Percentiles rank a stretch among this genome's conserved stretches.
Evolutionary conservation across 495 filamentous ascomycete genomes (phyloP).

Genomic region (Amphirosellinia nigrospora): DNA sequence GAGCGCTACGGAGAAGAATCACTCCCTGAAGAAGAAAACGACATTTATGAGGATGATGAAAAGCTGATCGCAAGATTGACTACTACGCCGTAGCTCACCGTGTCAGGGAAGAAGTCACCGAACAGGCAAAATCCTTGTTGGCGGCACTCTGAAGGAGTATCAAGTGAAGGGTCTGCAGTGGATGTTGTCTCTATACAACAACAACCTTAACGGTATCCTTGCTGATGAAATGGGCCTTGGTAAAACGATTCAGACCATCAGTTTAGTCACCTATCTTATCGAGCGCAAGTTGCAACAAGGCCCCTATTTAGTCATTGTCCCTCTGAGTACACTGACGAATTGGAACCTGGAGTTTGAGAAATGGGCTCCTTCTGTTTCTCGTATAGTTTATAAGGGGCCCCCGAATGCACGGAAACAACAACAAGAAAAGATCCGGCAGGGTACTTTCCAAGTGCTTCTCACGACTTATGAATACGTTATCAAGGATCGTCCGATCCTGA

Average conservation of each 20-base stretch:
- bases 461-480: conserved; percentile 99
- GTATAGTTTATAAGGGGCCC: conserved; percentile 96
- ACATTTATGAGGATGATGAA: conserved; percentile 69
- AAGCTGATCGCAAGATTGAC: conserved; percentile 81
- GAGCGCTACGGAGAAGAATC: conserved; percentile 75
- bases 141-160: conserved; percentile 94
- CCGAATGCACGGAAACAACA: conserved; percentile 87
- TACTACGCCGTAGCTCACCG: conserved; percentile 98
- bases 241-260: conserved; percentile 99
- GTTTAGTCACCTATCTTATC: conserved; percentile 94
- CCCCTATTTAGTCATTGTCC: conserved; percentile 95
- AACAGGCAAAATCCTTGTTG: conserved; percentile 86
- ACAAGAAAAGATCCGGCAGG: conserved; percentile 91
- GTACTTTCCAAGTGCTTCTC: conserved; percentile 92
- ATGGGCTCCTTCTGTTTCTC: conserved; percentile 87
- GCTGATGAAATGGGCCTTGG: conserved; percentile 99
- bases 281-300: conserved; percentile 93
- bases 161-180: conserved; percentile 97
- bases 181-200: conserved; percentile 99
- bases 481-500: conserved; percentile 91
- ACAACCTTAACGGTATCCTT: conserved; percentile 97
- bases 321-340: conserved; percentile 94
- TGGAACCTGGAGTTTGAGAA: conserved; percentile 99
- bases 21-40: conserved; percentile 63
- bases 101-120: conserved; percentile 85